Conservation (phyloP, 768 basidiomycete species). For the Rhodotorula toruloides region DNA sequence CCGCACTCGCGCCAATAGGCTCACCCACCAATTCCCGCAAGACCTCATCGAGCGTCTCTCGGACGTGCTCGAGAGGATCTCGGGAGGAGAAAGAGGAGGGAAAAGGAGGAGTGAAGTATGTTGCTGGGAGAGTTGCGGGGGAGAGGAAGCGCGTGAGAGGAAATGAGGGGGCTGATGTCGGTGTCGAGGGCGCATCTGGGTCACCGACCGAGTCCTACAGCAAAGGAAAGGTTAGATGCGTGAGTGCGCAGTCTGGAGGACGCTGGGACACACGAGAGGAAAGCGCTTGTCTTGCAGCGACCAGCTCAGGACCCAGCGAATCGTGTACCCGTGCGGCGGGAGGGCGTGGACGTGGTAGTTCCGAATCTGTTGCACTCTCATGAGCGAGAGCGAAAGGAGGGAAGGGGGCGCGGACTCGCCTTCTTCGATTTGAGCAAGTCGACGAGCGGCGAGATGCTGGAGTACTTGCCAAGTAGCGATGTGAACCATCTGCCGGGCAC, state of each 20-base stretch:
- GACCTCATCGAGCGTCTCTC: background rate
- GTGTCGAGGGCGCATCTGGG: background rate
- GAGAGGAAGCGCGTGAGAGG: constrained; percentile 3
- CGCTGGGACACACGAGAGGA: constrained; percentile 41
- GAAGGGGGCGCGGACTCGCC: constrained; percentile 45
- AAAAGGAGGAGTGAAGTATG: background rate
- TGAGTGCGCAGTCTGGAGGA: too few relatives aligned
- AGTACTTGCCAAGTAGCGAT: constrained; percentile 81
- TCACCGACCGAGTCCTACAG: background rate
- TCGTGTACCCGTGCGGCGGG: constrained; percentile 69
- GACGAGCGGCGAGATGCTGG: constrained; percentile 64
- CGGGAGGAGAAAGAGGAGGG: background rate
- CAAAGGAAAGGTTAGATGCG: background rate
- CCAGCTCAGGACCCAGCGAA: constrained; percentile 91
- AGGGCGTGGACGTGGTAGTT: constrained; percentile 85
- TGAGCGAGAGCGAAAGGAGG: background rate
- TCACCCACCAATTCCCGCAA: background rate
- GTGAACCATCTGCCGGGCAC: constrained; percentile 84
- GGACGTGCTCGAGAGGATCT: background rate
- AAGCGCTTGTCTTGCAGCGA: constrained; percentile 62
- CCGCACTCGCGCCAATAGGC: background rate
- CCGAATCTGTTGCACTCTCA: constrained; percentile 55
- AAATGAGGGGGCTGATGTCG: background rate
- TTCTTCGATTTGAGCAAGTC: constrained; percentile 52
- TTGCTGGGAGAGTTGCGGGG: background rate